Evolutionary conservation across 768 basidiomycete genomes (phyloP).

Genomic region (Auricularia sp.): DNA sequence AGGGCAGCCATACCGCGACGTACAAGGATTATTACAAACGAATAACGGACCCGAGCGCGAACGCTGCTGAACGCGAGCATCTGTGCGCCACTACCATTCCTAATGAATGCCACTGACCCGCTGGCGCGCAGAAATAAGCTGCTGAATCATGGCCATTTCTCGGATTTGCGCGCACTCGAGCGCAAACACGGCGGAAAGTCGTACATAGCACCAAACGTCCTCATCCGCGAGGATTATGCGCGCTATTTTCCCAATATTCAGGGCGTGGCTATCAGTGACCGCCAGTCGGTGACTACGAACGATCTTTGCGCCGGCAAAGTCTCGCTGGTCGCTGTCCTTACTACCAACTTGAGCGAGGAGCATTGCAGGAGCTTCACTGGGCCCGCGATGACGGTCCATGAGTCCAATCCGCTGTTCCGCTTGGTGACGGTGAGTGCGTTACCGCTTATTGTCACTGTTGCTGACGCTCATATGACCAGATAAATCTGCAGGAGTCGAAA

Average conservation of each 20-base stretch:
- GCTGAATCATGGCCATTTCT: slow-evolving; percentile 75
- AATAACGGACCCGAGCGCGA: neutral
- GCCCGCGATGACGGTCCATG: slow-evolving; percentile 43
- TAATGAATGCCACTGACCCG: neutral
- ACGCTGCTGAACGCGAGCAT: neutral
- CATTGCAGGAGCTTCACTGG: slow-evolving; percentile 66
- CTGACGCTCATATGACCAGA: slow-evolving; percentile 21
- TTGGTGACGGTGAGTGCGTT: slow-evolving; percentile 37
- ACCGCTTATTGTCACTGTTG: neutral
- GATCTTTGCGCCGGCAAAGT: slow-evolving; percentile 65
- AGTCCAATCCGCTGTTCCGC: slow-evolving; percentile 51
- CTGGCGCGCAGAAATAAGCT: slow-evolving; percentile 39
- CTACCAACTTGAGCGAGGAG: slow-evolving; percentile 82
- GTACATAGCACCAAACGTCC: slow-evolving; percentile 82
- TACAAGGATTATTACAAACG: neutral
- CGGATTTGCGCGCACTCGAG: slow-evolving; percentile 66
- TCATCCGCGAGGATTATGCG: slow-evolving; percentile 87
- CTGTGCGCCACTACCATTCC: neutral
- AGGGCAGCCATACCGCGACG: neutral
- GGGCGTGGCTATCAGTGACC: slow-evolving; percentile 54
- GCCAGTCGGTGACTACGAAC: slow-evolving; percentile 57
- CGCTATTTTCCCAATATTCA: slow-evolving; percentile 82
- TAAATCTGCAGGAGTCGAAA: slow-evolving; percentile 91
- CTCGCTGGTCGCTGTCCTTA: slow-evolving; percentile 73
- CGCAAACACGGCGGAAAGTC: slow-evolving; percentile 82